Conservation (phyloP, 2,329 filamentous ascomycete genomes). For the Calonectria honghensis region DNA sequence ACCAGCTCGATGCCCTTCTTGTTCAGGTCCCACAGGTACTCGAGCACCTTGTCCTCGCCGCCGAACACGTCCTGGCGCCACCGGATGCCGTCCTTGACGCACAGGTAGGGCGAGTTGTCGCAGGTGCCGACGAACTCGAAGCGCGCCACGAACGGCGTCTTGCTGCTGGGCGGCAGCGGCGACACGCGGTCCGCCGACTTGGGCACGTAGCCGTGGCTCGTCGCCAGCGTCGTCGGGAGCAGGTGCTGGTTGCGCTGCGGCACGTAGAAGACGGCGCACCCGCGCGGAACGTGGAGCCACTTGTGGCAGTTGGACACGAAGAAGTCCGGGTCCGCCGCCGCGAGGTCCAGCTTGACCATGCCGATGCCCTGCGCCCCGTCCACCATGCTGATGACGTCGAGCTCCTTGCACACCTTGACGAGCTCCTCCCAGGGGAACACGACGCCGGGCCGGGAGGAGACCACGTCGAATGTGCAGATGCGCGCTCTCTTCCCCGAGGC, state of each 20-base stretch:
- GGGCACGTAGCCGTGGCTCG: conserved; percentile 85
- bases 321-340: conserved; percentile 84
- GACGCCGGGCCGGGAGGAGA: conserved; percentile 86
- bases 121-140: conserved; percentile 88
- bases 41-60: conserved; percentile 81
- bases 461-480: conserved; percentile 83
- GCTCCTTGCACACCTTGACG: conserved; percentile 77
- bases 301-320: conserved; percentile 92
- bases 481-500: conserved; percentile 77
- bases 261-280: conserved; percentile 88
- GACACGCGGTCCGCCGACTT: conserved; percentile 56
- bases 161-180: conserved; percentile 66
- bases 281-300: conserved; percentile 89
- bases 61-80: conserved; percentile 83
- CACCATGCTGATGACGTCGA: conserved; percentile 82
- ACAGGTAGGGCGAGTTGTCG: conserved; percentile 83
- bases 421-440: conserved; percentile 86
- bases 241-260: conserved; percentile 84
- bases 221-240: conserved; percentile 84
- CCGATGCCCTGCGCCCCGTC: conserved; percentile 93
- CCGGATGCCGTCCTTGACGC: conserved; percentile 80
- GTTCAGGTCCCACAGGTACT: conserved; percentile 79
- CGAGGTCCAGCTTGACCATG: conserved; percentile 83
- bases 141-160: conserved; percentile 78
- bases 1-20: conserved; percentile 76